Conservation (phyloP, 2,329 filamentous ascomycete genomes). For the Paraconiothyrium sp. region DNA sequence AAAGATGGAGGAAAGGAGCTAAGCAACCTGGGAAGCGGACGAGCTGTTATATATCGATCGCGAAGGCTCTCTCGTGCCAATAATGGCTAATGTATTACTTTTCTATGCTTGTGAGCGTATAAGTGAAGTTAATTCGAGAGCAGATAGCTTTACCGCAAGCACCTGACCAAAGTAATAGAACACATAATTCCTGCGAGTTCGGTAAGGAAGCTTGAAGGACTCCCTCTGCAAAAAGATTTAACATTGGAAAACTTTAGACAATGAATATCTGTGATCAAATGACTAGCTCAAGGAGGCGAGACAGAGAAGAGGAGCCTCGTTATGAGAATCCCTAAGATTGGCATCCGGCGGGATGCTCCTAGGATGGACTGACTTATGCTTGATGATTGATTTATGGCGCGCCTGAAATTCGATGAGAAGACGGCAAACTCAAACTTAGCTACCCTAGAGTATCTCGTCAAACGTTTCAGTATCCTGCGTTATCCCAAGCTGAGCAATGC, state of each 20-base stretch:
- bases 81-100: background rate
- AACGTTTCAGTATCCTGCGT: too few relatives aligned
- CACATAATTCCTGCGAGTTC: background rate
- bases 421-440: background rate
- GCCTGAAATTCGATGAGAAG: background rate
- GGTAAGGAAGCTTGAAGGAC: too few relatives aligned
- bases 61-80: background rate
- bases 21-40: background rate
- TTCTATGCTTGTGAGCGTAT: background rate
- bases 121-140: background rate
- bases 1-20: background rate
- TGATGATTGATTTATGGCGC: background rate
- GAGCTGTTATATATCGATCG: background rate
- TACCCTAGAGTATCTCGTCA: background rate
- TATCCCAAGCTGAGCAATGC: too few relatives aligned
- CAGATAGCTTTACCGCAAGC: background rate
- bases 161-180: background rate
- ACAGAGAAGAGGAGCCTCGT: background rate
- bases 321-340: background rate
- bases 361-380: background rate
- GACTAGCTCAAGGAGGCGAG: too few relatives aligned
- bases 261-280: too few relatives aligned
- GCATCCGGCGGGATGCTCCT: background rate
- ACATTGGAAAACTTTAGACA: too few relatives aligned
- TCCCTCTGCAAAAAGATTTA: too few relatives aligned